These are phyloP conservation scores for Mycosphaerelloides madeirae DNA, from an alignment of 2,329 filamentous ascomycete genomes.

Conservation along the genomic window DNA sequence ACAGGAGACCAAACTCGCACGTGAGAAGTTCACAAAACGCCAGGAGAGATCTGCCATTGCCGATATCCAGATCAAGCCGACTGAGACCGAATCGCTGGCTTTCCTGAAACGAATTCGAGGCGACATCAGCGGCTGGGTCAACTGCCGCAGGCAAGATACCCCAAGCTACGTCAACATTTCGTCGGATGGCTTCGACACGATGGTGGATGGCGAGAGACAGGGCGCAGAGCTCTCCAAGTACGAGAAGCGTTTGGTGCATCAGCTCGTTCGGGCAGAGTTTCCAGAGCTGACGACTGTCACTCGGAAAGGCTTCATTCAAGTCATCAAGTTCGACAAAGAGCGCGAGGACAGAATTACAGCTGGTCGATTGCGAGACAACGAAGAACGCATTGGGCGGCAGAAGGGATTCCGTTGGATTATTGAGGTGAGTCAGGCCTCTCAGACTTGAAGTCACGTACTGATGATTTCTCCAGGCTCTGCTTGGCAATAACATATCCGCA, in stretches of 20 bases:
- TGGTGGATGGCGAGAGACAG: slow-evolving; percentile 15
- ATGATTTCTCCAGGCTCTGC: too few relatives aligned
- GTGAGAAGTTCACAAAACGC: slow-evolving; percentile 41
- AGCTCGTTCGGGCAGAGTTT: slow-evolving; percentile 61
- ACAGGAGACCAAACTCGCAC: slow-evolving; percentile 50
- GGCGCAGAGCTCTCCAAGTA: slow-evolving; percentile 48
- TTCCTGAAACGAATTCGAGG: slow-evolving; percentile 47
- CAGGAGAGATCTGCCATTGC: slow-evolving; percentile 37
- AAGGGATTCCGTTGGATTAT: slow-evolving; percentile 49
- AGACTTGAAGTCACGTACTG: too few relatives aligned
- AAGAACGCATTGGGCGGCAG: slow-evolving; percentile 40
- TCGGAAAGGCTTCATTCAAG: slow-evolving; percentile 40
- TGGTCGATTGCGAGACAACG: slow-evolving; percentile 36
- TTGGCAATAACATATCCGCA: slow-evolving; percentile 33
- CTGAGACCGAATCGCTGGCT: slow-evolving; percentile 49
- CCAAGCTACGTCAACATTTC: slow-evolving; percentile 33
- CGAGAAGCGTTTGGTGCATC: slow-evolving; percentile 62
- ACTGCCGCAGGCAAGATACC: slow-evolving; percentile 23
- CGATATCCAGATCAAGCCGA: slow-evolving; percentile 48
- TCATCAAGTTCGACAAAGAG: slow-evolving; percentile 39
- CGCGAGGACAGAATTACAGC: slow-evolving; percentile 41
- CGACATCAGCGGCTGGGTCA: slow-evolving; percentile 46
- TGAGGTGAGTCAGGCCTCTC: too few relatives aligned
- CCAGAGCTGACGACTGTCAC: slow-evolving; percentile 42
- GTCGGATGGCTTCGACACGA: slow-evolving; percentile 18